Conservation (phyloP, 306 rosid species). For the Glycine tomentella region DNA sequence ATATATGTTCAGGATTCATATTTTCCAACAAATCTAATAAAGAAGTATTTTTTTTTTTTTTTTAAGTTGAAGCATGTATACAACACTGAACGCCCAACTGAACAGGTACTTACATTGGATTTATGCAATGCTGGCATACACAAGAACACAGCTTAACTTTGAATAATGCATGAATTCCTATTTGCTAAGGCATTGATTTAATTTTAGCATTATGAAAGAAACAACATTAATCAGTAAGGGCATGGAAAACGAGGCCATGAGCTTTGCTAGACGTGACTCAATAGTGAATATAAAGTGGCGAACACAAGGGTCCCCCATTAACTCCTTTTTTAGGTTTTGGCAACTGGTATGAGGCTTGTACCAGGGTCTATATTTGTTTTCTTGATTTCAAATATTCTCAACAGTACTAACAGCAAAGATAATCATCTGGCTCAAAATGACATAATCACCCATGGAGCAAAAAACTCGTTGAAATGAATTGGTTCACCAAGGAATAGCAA, state of each 20-base stretch:
- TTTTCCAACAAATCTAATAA: no score
- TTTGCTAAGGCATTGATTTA: background rate
- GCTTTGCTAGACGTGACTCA: slow-evolving; percentile 23
- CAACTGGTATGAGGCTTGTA: slow-evolving; percentile 39
- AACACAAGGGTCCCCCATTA: slow-evolving; percentile 59
- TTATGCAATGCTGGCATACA: no score
- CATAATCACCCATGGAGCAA: slow-evolving; percentile 5
- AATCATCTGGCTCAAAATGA: slow-evolving; percentile 6
- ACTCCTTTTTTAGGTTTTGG: no score
- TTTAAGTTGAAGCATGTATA: no score
- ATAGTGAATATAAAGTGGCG: slow-evolving; percentile 54
- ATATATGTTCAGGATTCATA: no score
- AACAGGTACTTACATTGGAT: no score
- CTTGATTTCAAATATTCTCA: slow-evolving; percentile 32
- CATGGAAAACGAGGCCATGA: slow-evolving; percentile 48
- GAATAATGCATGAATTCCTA: no score
- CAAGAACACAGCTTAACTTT: no score
- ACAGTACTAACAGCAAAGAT: background rate
- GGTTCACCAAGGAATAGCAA: slow-evolving; percentile 4
- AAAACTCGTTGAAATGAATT: background rate
- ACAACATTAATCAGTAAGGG: background rate
- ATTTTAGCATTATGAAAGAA: slow-evolving; percentile 31
- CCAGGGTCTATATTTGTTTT: slow-evolving; percentile 25
- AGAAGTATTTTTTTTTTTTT: no score
- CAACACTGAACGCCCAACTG: no score